These are phyloP conservation scores for Trypanosoma theileri DNA, from an alignment of 208 protist species.

Conservation along the genomic window DNA sequence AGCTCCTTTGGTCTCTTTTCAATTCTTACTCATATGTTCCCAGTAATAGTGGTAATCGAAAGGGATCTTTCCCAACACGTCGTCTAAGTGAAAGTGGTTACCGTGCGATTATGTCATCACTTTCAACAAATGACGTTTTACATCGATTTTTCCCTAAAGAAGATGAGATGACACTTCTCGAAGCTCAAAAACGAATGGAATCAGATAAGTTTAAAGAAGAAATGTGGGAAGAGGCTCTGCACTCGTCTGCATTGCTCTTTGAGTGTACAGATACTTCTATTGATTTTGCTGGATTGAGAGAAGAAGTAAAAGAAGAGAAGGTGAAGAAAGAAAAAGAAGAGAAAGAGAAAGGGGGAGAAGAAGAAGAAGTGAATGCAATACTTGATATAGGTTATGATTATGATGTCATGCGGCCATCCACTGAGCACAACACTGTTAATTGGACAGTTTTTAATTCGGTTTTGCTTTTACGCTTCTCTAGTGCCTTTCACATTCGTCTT, in stretches of 20 bases:
- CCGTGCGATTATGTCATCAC: conserved; percentile 18
- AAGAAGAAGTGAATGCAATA: background rate
- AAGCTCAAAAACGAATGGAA: conserved; percentile 7
- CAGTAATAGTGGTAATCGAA: background rate
- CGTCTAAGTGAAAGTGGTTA: conserved; percentile 25
- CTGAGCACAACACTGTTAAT: conserved; percentile 3
- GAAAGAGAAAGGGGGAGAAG: background rate
- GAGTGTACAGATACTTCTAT: background rate
- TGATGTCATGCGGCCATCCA: conserved; percentile 4
- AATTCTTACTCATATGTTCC: conserved; percentile 34
- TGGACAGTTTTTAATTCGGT: conserved; percentile 16
- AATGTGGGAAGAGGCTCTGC: conserved; percentile 17
- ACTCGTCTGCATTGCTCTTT: background rate
- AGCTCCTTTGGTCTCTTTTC: conserved; percentile 51
- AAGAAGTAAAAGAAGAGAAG: background rate
- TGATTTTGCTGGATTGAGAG: background rate
- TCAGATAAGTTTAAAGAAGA: conserved; percentile 22
- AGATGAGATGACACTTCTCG: conserved; percentile 16
- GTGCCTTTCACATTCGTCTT: conserved; percentile 1
- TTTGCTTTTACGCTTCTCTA: conserved; percentile 6
- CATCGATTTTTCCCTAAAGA: conserved; percentile 11
- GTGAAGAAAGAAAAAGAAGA: background rate
- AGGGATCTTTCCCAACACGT: background rate
- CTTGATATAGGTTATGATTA: conserved; percentile 9
- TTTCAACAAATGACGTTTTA: conserved; percentile 13